phyloP scores from a whole-genome alignment of 345 rosid genomes.

The Laguncularia racemosa region DNA sequence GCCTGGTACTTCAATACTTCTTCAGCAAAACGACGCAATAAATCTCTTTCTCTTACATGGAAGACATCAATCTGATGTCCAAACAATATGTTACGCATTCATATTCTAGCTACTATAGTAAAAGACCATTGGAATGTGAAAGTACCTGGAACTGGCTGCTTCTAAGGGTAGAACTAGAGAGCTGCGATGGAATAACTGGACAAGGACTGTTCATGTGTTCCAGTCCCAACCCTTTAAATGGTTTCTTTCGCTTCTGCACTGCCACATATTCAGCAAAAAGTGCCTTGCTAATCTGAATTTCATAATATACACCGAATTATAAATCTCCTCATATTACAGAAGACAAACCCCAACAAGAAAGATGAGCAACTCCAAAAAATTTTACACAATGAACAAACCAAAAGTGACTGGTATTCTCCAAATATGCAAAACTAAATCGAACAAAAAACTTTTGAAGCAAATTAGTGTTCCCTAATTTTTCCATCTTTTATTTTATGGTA shows the following conservation, averaged over 20 bases:
- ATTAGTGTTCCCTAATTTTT: no score
- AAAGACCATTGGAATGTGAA: no score
- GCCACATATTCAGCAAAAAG: slow-evolving; percentile 67
- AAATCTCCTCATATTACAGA: not conserved
- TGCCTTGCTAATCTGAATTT: slow-evolving; percentile 78
- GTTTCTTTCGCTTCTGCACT: slow-evolving; percentile 57
- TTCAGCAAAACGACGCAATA: slow-evolving; percentile 50
- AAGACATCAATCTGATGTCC: slow-evolving; percentile 50
- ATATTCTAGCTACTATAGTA: no score
- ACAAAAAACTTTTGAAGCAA: no score
- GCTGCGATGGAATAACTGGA: slow-evolving; percentile 58
- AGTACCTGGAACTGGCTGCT: slow-evolving; percentile 50
- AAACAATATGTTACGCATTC: slow-evolving; percentile 24
- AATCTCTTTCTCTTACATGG: slow-evolving; percentile 81
- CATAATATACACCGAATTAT: slow-evolving; percentile 4
- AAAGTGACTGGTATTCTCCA: no score
- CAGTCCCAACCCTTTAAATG: slow-evolving; percentile 64
- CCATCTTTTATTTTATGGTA: no score
- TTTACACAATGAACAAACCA: not conserved
- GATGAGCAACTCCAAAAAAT: no score
- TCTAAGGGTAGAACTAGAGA: slow-evolving; percentile 60
- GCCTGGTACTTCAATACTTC: slow-evolving; percentile 58
- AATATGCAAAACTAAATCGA: no score
- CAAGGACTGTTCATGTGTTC: slow-evolving; percentile 76
- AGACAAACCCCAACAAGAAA: not conserved